These are phyloP conservation scores for Volvariella volvacea DNA, from an alignment of 1,284 basidiomycete species.

Conservation along the genomic window DNA sequence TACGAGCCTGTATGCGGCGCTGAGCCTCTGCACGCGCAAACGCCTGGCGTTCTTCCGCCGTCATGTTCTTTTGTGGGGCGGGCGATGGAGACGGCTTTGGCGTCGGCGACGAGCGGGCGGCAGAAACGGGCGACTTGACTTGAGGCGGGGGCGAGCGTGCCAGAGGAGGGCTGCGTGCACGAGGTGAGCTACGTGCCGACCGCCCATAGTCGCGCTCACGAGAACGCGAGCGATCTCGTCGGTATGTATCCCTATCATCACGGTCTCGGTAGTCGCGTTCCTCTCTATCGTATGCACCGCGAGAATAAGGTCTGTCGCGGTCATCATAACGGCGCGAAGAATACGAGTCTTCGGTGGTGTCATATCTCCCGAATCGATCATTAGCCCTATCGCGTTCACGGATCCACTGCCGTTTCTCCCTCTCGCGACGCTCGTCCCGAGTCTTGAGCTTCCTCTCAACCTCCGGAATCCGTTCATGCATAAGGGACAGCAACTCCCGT, in stretches of 20 bases:
- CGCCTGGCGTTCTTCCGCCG: conserved; percentile 77
- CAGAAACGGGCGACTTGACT: conserved; percentile 39
- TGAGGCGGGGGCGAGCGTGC: conserved; percentile 42
- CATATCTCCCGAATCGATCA: conserved; percentile 69
- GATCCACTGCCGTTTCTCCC: conserved; percentile 74
- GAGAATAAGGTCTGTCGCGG: conserved; percentile 26
- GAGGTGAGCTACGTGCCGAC: conserved; percentile 22
- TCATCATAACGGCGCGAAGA: conserved; percentile 24
- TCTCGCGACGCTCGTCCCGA: conserved; percentile 69
- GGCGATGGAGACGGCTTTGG: conserved; percentile 42
- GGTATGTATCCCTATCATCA: conserved; percentile 16
- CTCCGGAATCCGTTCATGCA: conserved; percentile 91
- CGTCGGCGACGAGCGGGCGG: conserved; percentile 29
- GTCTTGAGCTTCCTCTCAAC: conserved; percentile 84
- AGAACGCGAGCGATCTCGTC: conserved; percentile 18
- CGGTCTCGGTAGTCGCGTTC: conserved; percentile 11
- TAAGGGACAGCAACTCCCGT: conserved; percentile 79
- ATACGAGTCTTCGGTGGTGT: conserved; percentile 36
- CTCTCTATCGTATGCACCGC: conserved; percentile 18
- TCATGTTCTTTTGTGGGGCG: conserved; percentile 65
- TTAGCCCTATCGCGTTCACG: conserved; percentile 85
- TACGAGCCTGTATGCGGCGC: conserved; percentile 80
- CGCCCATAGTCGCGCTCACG: conserved; percentile 14
- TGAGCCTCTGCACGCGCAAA: conserved; percentile 82
- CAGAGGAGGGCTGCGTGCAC: conserved; percentile 30